These are phyloP conservation scores for Kuraishia ogatae DNA, from an alignment of 805 yeast genomes.

Conservation along the genomic window DNA sequence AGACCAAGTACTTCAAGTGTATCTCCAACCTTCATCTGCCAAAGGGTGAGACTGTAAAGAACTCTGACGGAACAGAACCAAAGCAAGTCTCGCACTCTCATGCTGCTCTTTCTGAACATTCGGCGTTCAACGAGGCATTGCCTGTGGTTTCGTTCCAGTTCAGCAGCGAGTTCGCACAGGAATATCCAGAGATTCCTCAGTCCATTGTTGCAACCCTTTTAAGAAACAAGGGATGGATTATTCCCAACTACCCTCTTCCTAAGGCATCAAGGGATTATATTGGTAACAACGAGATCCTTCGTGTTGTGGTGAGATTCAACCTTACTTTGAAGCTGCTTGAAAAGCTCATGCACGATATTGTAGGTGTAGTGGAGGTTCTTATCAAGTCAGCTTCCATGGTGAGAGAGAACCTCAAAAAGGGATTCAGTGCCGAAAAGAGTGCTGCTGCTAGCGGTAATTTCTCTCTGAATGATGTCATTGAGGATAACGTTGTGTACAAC, in stretches of 20 bases:
- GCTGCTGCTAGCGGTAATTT: constrained; percentile 9
- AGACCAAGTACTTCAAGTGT: constrained; percentile 58
- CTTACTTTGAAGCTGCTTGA: constrained; percentile 54
- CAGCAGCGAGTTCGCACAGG: constrained; percentile 42
- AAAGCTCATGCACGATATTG: constrained; percentile 53
- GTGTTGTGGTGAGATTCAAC: constrained; percentile 76
- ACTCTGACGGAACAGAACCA: constrained; percentile 2
- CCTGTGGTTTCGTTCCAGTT: constrained; percentile 88
- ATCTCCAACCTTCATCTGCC: constrained; percentile 72
- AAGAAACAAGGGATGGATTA: constrained; percentile 76
- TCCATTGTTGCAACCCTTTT: constrained; percentile 61
- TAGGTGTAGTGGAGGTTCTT: constrained; percentile 43
- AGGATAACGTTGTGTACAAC: constrained; percentile 30
- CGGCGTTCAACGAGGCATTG: constrained; percentile 59
- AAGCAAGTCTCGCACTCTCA: constrained; percentile 10
- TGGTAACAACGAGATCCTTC: constrained; percentile 52
- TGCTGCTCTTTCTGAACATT: constrained; percentile 21
- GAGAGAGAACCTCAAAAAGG: constrained; percentile 16
- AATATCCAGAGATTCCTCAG: constrained; percentile 80
- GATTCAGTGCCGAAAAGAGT: background rate
- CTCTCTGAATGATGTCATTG: constrained; percentile 17
- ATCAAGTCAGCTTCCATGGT: constrained; percentile 37
- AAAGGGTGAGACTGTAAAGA: constrained; percentile 23
- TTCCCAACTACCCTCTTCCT: constrained; percentile 85
- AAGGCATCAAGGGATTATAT: constrained; percentile 15